Evolutionary conservation across 2,329 filamentous ascomycete species (phyloP).

Genomic region (Davidsoniella eucalypti): DNA sequence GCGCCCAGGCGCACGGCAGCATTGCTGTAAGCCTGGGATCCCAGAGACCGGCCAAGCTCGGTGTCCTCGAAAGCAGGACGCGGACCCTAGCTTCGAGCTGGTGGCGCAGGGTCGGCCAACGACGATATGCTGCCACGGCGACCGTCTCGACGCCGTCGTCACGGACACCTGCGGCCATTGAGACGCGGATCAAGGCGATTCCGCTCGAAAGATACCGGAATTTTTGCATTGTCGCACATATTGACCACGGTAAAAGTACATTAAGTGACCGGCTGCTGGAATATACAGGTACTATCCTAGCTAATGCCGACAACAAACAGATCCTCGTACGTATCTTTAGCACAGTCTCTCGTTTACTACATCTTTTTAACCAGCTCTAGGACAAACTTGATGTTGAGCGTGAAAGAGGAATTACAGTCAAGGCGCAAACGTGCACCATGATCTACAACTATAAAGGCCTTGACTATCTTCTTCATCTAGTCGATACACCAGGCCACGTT

Average conservation of each 20-base stretch:
- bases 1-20: not conserved
- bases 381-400: slow-evolving; percentile 96
- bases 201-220: slow-evolving; percentile 73
- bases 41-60: too few species aligned
- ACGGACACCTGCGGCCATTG: slow-evolving; percentile 19
- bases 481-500: slow-evolving; percentile 94
- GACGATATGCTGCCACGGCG: slow-evolving; percentile 7
- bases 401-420: slow-evolving; percentile 93
- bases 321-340: slow-evolving; percentile 39
- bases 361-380: slow-evolving; percentile 15
- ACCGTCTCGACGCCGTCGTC: slow-evolving; percentile 9
- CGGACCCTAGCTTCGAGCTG: not conserved
- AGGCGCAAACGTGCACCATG: slow-evolving; percentile 98
- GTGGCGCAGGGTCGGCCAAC: slow-evolving; percentile 2
- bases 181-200: slow-evolving; percentile 51
- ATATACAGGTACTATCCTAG: slow-evolving; percentile 79
- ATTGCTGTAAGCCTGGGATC: not conserved
- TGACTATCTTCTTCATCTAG: slow-evolving; percentile 86
- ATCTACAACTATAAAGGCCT: slow-evolving; percentile 66
- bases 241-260: slow-evolving; percentile 97
- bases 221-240: slow-evolving; percentile 97
- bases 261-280: slow-evolving; percentile 85
- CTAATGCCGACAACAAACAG: slow-evolving; percentile 74
- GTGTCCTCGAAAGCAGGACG: not conserved
- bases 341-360: not conserved